Evolutionary conservation across 2,329 filamentous ascomycete species (phyloP).

Genomic region (Trichoderma polysporum): DNA sequence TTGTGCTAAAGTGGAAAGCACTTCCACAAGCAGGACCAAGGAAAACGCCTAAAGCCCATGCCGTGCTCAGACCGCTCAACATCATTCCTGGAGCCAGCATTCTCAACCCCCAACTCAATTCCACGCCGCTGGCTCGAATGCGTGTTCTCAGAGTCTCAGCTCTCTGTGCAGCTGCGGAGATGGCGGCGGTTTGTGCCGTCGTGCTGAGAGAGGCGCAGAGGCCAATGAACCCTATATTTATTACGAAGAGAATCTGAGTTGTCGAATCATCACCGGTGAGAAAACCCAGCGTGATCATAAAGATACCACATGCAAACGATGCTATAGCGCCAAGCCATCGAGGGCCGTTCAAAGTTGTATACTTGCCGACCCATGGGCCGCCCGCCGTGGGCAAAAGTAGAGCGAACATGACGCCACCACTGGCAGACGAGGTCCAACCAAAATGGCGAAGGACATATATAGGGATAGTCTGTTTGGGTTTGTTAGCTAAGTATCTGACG

Average conservation of each 20-base stretch:
- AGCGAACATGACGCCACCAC: constrained; percentile 15
- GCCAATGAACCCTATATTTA: constrained; percentile 9
- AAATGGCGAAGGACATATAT: constrained; percentile 20
- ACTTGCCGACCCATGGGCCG: constrained; percentile 7
- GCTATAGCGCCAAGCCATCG: constrained; percentile 18
- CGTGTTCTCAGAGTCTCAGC: not conserved
- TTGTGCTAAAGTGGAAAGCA: constrained; percentile 14
- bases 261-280: constrained; percentile 1
- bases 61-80: constrained; percentile 15
- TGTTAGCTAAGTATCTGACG: not conserved
- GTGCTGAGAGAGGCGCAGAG: constrained; percentile 13
- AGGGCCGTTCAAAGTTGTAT: constrained; percentile 9
- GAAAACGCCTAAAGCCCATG: constrained; percentile 18
- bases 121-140: not conserved
- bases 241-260: constrained; percentile 14
- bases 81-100: constrained; percentile 17
- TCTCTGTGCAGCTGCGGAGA: constrained; percentile 16
- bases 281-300: constrained; percentile 10
- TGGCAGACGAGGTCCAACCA: constrained; percentile 9
- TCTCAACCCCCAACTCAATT: constrained; percentile 13
- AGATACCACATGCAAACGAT: constrained; percentile 15
- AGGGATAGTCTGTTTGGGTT: not conserved
- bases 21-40: constrained; percentile 17
- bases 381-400: constrained; percentile 16
- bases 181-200: constrained; percentile 15